Base-by-base conservation (phyloP, 148 eudicot genomes). In the Agrostemma githago region DNA sequence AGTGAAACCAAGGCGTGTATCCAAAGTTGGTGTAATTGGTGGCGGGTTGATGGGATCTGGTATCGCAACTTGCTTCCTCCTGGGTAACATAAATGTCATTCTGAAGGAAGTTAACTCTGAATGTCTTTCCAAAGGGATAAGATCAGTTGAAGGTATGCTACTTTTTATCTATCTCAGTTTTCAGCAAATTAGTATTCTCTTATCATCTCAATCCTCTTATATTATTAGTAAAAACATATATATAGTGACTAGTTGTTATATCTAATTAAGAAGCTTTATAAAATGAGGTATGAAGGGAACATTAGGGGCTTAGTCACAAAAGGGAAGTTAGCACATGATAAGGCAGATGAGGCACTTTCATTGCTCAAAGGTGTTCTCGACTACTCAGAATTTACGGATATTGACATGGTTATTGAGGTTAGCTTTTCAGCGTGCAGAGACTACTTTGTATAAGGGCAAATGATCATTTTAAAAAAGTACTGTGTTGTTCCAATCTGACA, bases 21-120 rank as follows among this genome's bases (percentile, higher is more conserved):
- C 86, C 78, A 95, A 90, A 84, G 98, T 86, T 84, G 97, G 90
- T 79, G 85, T 95, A 14, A 92, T 95, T 74, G 98, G 98, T 63
- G 98, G 98, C 42, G 98, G 98, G 26, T 83, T 92, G 54, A 95
- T 95, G 98, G 98, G 98, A 66, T 95, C 97, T 44, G 98, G 98
- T 70, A 94, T 94, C 74, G 89, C 91, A 79, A 92, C 98, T 70
- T 89, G 97, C 68, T 85, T 95, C 43, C 80, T 92, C 11, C 79
- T 95, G 77, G 75, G 89, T 76, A 85, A 92, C 72, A 80, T 82
- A 17, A 65, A 75, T 68, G 96, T 95, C 75, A 75, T 90, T 59
- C 83, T 95, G 62, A 95, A 95, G 86, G 97, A 95, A 83, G 75
- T 90, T 19, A 91, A 86, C 64, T 83, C 96, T 67, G 97, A 92